phyloP scores from a whole-genome alignment of 2,329 filamentous ascomycete species.

The Metarhizium robertsii region DNA sequence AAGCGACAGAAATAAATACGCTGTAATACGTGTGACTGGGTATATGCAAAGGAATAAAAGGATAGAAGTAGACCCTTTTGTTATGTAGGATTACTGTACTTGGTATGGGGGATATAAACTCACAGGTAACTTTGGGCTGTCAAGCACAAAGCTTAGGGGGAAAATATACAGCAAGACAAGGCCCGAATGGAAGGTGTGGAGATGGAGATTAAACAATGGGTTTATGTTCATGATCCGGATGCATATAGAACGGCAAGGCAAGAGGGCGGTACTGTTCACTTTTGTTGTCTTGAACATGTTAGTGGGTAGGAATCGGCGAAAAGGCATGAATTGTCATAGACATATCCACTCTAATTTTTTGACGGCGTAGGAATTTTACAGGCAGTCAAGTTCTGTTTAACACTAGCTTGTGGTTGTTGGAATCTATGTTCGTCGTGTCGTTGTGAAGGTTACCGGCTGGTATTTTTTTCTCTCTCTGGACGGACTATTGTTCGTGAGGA shows the following conservation, averaged over 20 bases:
- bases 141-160: too few relatives aligned
- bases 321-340: neutral
- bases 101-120: neutral
- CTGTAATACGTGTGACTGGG: neutral
- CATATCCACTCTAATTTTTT: neutral
- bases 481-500: too few relatives aligned
- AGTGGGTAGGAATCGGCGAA: neutral
- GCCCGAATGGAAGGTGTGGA: neutral
- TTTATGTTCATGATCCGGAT: conserved; percentile 1
- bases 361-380: neutral
- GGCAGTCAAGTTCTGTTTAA: too few relatives aligned
- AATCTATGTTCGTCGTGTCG: too few relatives aligned
- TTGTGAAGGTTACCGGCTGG: too few relatives aligned
- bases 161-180: neutral
- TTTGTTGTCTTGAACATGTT: neutral
- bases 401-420: too few relatives aligned
- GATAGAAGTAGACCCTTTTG: neutral
- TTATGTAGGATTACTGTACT: conserved; percentile 14
- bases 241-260: conserved; percentile 3
- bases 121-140: neutral
- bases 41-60: neutral
- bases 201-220: neutral
- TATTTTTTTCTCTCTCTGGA: too few relatives aligned
- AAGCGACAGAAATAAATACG: conserved; percentile 68
- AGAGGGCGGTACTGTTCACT: neutral